These are phyloP conservation scores for Pseudogymnoascus sp. DNA, from an alignment of 2,329 filamentous ascomycete genomes.

Conservation along the genomic window DNA sequence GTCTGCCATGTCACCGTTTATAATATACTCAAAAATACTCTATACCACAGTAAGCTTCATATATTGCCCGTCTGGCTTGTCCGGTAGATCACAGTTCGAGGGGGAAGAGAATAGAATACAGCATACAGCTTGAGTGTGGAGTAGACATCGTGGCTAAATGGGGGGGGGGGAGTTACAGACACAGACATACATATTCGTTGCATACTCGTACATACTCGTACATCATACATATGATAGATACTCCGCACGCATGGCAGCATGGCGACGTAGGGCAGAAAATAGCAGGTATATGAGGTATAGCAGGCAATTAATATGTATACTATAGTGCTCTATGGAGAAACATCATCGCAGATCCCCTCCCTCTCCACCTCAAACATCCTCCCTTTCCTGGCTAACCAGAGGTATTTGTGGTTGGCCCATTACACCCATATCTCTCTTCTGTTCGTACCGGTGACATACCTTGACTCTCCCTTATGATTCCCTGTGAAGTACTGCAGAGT, in stretches of 20 bases:
- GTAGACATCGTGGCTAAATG: background rate
- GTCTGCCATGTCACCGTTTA: background rate
- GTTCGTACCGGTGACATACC: background rate
- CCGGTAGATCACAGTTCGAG: background rate
- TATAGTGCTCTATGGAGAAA: conserved; percentile 8
- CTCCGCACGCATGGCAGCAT: background rate
- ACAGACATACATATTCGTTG: background rate
- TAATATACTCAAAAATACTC: background rate
- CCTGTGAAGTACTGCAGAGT: background rate
- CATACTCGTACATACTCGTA: background rate
- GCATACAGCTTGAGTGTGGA: background rate
- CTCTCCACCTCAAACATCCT: conserved; percentile 2
- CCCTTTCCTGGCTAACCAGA: background rate
- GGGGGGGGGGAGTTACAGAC: background rate
- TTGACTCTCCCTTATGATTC: background rate
- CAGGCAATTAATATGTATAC: conserved; percentile 3
- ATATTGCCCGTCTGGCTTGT: background rate
- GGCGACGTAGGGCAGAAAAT: background rate
- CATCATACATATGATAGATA: background rate
- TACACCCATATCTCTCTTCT: background rate
- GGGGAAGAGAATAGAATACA: background rate
- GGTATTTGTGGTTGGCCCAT: conserved; percentile 3
- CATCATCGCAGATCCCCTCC: background rate
- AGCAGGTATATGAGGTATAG: background rate
- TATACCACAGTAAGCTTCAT: background rate